Conservation (phyloP, 1,284 basidiomycete genomes). For the Trichosporon ovoides region DNA sequence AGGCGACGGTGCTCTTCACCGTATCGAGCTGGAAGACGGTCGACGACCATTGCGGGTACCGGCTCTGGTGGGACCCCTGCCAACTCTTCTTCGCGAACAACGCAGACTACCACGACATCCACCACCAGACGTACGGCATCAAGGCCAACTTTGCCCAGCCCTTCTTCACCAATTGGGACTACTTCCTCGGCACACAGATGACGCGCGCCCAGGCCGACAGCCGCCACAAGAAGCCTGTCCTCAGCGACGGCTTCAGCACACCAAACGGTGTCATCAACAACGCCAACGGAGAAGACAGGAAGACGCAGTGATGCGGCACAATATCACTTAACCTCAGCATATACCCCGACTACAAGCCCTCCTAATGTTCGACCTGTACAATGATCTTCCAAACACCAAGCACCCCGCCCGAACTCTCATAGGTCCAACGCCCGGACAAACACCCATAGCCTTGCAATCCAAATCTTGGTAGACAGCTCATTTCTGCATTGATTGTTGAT, state of each 20-base stretch:
- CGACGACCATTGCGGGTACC: slow-evolving; percentile 95
- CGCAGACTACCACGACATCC: slow-evolving; percentile 97
- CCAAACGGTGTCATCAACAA: slow-evolving; percentile 5
- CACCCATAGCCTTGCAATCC: neutral
- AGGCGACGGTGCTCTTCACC: slow-evolving; percentile 77
- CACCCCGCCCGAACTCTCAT: neutral
- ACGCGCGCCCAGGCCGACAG: slow-evolving; percentile 39
- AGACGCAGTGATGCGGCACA: neutral
- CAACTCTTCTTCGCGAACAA: slow-evolving; percentile 88
- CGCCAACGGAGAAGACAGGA: neutral
- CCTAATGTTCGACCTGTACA: neutral
- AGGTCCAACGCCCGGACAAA: no score
- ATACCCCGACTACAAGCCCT: neutral
- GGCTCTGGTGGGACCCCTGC: slow-evolving; percentile 79
- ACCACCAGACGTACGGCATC: slow-evolving; percentile 89
- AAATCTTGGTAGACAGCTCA: neutral
- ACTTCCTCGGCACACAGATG: slow-evolving; percentile 47
- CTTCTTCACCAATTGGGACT: slow-evolving; percentile 59
- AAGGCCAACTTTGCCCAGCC: slow-evolving; percentile 96
- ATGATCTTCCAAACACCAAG: no score
- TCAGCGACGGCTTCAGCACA: no score
- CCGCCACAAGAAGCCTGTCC: neutral
- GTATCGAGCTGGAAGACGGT: slow-evolving; percentile 90
- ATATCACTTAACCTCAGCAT: no score
- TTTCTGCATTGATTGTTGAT: no score